phyloP scores from a whole-genome alignment of 2,329 filamentous ascomycete genomes.

The Cladosporium sp. region DNA sequence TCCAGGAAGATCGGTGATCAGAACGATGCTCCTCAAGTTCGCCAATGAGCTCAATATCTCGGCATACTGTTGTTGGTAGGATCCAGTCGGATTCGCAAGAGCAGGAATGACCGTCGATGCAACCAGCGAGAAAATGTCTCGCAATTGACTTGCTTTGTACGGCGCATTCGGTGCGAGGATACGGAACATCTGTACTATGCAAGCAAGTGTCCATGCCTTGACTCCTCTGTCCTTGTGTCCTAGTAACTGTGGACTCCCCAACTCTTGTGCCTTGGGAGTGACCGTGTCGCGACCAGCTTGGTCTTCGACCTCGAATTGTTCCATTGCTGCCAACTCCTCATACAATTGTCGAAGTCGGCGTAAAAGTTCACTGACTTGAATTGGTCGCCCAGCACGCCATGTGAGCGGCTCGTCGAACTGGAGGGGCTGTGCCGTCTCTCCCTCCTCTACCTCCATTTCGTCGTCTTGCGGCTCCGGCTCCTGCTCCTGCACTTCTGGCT shows the following conservation, averaged over 20 bases:
- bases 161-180: slow-evolving; percentile 93
- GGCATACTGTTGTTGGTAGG: slow-evolving; percentile 90
- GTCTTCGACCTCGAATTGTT: slow-evolving; percentile 65
- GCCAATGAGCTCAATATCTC: slow-evolving; percentile 85
- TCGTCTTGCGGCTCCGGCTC: slow-evolving; percentile 22
- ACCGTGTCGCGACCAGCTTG: slow-evolving; percentile 73
- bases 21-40: slow-evolving; percentile 89
- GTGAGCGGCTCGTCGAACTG: slow-evolving; percentile 81
- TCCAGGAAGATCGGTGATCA: slow-evolving; percentile 82
- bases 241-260: slow-evolving; percentile 76
- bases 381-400: slow-evolving; percentile 88
- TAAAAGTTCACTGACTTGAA: slow-evolving; percentile 76
- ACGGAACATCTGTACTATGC: slow-evolving; percentile 86
- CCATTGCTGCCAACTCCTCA: slow-evolving; percentile 77
- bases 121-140: slow-evolving; percentile 93
- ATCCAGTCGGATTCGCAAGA: slow-evolving; percentile 77
- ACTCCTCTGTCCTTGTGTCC: slow-evolving; percentile 92
- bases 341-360: slow-evolving; percentile 74
- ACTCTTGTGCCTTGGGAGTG: slow-evolving; percentile 74
- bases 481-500: slow-evolving; percentile 17
- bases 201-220: slow-evolving; percentile 81
- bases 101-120: slow-evolving; percentile 78
- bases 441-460: slow-evolving; percentile 19
- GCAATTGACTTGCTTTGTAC: slow-evolving; percentile 83
- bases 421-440: slow-evolving; percentile 39